Evolutionary conservation across 306 rosid genomes (phyloP), one percentile per base, ranked within the genome.

Genomic region (Prunus mongolica): DNA sequence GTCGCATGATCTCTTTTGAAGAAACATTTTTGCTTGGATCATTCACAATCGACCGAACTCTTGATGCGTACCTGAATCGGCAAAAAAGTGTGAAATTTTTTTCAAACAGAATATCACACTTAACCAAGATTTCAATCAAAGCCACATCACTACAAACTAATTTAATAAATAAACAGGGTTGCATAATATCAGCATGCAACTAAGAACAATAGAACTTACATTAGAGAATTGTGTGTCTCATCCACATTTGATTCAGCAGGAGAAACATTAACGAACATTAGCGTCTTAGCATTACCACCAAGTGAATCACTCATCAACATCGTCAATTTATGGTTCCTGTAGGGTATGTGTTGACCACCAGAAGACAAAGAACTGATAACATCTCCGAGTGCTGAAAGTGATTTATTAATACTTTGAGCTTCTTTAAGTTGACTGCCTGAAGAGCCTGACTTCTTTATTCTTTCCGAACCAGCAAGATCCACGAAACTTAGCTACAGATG

Each of bases 231-330:
- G 78, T 95, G 88, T 0, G 99, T 82, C 88, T 96, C 98, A 24
- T 96, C 98, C 86, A 96, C 78, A 89, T 89, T 92, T 75, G 98
- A 87, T 75, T 88, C 96, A 5, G 87, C 81, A 2, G 98, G 97
- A 62, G 99, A 96, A 24, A 93, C 90, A 57, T 96, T 96, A 22
- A 96, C 99, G 49, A 96, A 92, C 99, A 96, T 96, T 0, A 96
- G 96, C 14, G 97, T 96, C 77, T 96, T 96, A 32, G 99, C 98
- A 76, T 96, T 96, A 12, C 97, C 99, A 67, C 98, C 99, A 13
- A 91, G 91, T 34, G 98, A 96, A 79, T 92, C 99, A 81, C 99
- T 92, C 98, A 96, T 96, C 32, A 96, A 83, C 99, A 96, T 92
- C 3, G 99, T 96, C 76, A 96, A 78, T 84, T 92, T 96, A 78